Evolutionary conservation across 148 eudicot species (phyloP).

Genomic region (Rhododendron molle): DNA sequence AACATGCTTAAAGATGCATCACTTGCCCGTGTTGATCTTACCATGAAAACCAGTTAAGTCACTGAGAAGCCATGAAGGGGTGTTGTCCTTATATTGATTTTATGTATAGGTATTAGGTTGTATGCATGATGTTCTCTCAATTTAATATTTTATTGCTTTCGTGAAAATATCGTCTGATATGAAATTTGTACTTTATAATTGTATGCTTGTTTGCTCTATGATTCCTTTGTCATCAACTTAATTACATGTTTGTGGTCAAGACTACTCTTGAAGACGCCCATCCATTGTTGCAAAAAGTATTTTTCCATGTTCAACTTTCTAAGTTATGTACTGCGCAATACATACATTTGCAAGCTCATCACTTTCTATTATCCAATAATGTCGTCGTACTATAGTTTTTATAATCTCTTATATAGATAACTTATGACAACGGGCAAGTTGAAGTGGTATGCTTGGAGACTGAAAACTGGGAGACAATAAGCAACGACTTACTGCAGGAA

Average conservation of each 20-base stretch:
- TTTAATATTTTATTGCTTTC: not conserved
- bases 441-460: slow-evolving; percentile 15
- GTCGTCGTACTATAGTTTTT: not conserved
- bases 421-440: slow-evolving; percentile 15
- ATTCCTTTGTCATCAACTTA: not conserved
- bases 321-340: not conserved
- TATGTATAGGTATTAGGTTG: not conserved
- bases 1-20: not conserved
- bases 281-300: not conserved
- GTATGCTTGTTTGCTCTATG: not conserved
- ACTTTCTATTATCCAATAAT: not conserved
- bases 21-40: not conserved
- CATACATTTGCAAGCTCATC: not conserved
- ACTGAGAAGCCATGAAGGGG: not conserved
- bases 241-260: not conserved
- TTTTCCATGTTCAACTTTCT: not conserved
- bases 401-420: slow-evolving; percentile 7
- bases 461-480: slow-evolving; percentile 19
- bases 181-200: not conserved
- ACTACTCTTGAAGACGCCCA: not conserved
- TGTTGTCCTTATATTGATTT: not conserved
- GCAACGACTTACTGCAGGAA: slow-evolving; percentile 1
- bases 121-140: not conserved
- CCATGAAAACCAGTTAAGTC: not conserved
- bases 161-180: not conserved